A percentile compares a stretch with the other conserved stretches of the same genome.
Conservation (phyloP, 768 basidiomycete species). For the Grammothele lineata region DNA sequence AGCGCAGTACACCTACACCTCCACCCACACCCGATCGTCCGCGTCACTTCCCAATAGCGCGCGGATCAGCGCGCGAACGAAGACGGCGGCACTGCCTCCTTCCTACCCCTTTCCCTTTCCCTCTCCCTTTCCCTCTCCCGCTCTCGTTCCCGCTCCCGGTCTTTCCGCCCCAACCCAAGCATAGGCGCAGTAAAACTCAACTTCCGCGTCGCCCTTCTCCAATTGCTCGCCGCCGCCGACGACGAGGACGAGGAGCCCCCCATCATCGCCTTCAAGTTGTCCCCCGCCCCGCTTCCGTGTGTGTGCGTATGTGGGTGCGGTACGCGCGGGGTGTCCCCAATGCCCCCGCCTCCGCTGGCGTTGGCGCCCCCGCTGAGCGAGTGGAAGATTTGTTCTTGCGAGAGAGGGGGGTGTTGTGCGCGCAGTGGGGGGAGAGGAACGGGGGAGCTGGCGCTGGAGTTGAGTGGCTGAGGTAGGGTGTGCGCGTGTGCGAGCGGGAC, state of each 20-base stretch:
- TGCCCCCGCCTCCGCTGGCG: conserved; percentile 10
- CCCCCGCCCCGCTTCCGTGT: conserved; percentile 1
- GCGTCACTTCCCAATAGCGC: too few species aligned
- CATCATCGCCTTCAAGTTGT: conserved; percentile 11
- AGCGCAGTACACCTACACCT: too few species aligned
- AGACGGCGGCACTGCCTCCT: conserved; percentile 4
- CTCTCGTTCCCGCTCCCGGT: conserved; percentile 43
- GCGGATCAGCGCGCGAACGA: conserved; percentile 13
- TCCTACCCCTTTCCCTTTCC: too few species aligned
- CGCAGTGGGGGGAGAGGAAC: neutral
- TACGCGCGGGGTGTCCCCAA: conserved; percentile 11
- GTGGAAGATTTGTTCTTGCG: neutral
- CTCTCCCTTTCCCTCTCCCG: too few species aligned
- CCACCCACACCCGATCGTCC: too few species aligned
- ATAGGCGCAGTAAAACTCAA: conserved; percentile 64
- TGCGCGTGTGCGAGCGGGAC: neutral
- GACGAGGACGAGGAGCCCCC: too few species aligned
- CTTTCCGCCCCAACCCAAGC: conserved; percentile 49
- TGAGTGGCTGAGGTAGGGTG: neutral
- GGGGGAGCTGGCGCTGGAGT: neutral
- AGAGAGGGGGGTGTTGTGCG: conserved; percentile 5
- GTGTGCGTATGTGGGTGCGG: conserved; percentile 1
- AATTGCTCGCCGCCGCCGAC: conserved; percentile 12
- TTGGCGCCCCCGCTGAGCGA: too few species aligned
- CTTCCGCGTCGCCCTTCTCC: conserved; percentile 53